Percentiles rank a stretch among this genome's conserved stretches.
Evolutionary conservation across 495 filamentous ascomycete genomes (phyloP).

Genomic region (Penicillium pancosmium): DNA sequence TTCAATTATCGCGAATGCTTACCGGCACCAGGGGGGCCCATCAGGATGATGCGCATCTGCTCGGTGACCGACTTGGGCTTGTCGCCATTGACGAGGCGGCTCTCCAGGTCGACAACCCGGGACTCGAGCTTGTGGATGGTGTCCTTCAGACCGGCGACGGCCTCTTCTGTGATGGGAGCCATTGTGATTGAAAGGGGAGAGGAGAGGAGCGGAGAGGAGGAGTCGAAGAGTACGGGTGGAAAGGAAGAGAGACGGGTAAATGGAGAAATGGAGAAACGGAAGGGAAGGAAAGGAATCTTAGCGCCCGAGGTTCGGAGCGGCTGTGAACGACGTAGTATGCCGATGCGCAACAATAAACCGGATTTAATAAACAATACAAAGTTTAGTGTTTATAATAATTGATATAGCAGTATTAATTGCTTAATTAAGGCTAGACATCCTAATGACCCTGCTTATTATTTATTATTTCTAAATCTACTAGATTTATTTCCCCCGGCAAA

Average conservation of each 20-base stretch:
- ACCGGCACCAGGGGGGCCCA: constrained; percentile 98
- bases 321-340: not conserved
- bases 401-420: too few relatives aligned
- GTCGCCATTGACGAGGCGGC: constrained; percentile 56
- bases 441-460: too few relatives aligned
- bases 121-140: constrained; percentile 81
- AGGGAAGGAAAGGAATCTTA: constrained; percentile 35
- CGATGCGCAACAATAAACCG: too few relatives aligned
- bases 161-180: constrained; percentile 82
- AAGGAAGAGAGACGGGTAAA: constrained; percentile 34
- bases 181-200: constrained; percentile 54
- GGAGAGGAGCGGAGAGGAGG: constrained; percentile 10
- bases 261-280: constrained; percentile 33
- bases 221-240: constrained; percentile 23
- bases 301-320: constrained; percentile 37
- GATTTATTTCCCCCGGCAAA: too few relatives aligned
- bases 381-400: too few relatives aligned
- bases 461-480: too few relatives aligned
- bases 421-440: too few relatives aligned
- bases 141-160: constrained; percentile 71
- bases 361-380: too few relatives aligned
- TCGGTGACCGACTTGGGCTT: constrained; percentile 54
- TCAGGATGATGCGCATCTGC: constrained; percentile 90
- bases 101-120: constrained; percentile 78
- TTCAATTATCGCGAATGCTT: constrained; percentile 31